phyloP scores from a whole-genome alignment of 805 yeast genomes.

The Candida takata region DNA sequence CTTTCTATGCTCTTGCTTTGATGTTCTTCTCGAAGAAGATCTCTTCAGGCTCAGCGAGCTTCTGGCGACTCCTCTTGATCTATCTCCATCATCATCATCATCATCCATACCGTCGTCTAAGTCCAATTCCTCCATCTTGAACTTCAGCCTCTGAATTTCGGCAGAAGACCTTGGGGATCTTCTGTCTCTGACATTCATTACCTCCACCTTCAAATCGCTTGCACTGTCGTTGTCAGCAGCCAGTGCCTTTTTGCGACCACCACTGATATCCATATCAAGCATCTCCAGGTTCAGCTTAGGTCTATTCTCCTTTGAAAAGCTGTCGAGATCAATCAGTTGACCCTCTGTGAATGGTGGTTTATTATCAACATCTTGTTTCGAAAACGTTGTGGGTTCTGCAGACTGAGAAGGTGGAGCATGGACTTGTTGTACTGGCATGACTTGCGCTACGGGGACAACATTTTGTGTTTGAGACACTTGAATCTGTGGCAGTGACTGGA shows the following conservation, averaged over 20 bases:
- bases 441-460: no score
- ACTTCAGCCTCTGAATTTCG: constrained; percentile 13
- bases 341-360: neutral
- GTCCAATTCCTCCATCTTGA: constrained; percentile 18
- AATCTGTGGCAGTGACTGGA: constrained; percentile 1
- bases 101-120: constrained; percentile 10
- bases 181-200: constrained; percentile 9
- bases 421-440: neutral
- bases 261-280: constrained; percentile 12
- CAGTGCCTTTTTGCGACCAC: neutral
- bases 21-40: constrained; percentile 6
- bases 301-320: constrained; percentile 8
- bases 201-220: constrained; percentile 18
- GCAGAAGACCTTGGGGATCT: constrained; percentile 3
- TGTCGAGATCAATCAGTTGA: constrained; percentile 14
- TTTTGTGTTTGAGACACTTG: neutral
- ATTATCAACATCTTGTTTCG: no score
- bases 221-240: constrained; percentile 13
- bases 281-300: constrained; percentile 17
- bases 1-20: constrained; percentile 6
- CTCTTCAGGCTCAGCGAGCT: constrained; percentile 13
- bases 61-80: constrained; percentile 9
- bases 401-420: constrained; percentile 1
- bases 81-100: constrained; percentile 3
- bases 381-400: neutral